These are phyloP conservation scores for Candida glucosophila DNA, from an alignment of 1,139 yeast species.

Conservation along the genomic window DNA sequence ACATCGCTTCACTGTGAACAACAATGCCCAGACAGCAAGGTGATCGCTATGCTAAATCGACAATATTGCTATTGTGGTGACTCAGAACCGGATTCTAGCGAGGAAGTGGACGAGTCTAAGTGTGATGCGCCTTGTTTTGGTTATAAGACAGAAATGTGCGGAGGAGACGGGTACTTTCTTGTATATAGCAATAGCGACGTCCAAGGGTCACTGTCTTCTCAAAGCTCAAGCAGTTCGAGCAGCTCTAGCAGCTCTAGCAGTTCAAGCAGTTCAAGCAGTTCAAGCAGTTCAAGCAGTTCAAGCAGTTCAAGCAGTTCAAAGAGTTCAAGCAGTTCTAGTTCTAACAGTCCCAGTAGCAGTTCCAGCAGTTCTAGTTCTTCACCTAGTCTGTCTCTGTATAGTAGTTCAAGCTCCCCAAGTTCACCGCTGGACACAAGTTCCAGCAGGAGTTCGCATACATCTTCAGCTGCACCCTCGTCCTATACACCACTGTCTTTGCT, in stretches of 20 bases:
- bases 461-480: no score
- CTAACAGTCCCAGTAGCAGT: no score
- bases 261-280: conserved; percentile 5
- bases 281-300: conserved; percentile 3
- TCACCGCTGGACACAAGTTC: no score
- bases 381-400: no score
- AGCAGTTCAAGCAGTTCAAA: conserved; percentile 2
- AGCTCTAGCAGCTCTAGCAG: conserved; percentile 9
- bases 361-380: no score
- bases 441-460: no score
- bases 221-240: conserved; percentile 8
- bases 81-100: conserved; percentile 23
- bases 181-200: conserved; percentile 33
- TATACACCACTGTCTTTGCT: no score
- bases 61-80: conserved; percentile 56
- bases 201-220: conserved; percentile 8
- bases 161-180: conserved; percentile 46
- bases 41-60: conserved; percentile 50
- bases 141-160: conserved; percentile 50
- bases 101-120: conserved; percentile 21
- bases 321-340: no score
- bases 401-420: no score
- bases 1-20: conserved; percentile 43
- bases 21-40: conserved; percentile 34
- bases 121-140: conserved; percentile 51